Conservation (phyloP, 2,329 filamentous ascomycete species). For the Hypoxylon sp. region DNA sequence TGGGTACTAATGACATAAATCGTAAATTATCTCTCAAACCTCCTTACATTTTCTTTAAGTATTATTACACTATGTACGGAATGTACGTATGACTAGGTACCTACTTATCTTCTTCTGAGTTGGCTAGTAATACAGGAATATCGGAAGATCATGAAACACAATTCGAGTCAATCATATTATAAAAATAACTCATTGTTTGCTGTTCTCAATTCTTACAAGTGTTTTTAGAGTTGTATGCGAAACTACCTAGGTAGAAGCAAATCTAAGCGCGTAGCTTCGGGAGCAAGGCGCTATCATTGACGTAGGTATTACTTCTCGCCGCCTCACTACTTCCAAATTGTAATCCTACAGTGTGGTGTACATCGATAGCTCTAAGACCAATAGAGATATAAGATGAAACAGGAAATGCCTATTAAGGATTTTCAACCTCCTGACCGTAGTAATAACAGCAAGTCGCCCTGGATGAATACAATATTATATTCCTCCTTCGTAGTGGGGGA, state of each 20-base stretch:
- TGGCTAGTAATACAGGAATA: neutral
- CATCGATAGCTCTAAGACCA: neutral
- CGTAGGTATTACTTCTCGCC: constrained; percentile 24
- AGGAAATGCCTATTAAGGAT: constrained; percentile 16
- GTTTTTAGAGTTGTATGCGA: constrained; percentile 2
- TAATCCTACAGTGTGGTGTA: neutral
- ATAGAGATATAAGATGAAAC: constrained; percentile 11
- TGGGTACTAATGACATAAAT: constrained; percentile 16
- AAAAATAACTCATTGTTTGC: neutral
- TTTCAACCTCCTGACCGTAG: constrained; percentile 12
- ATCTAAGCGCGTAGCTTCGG: neutral
- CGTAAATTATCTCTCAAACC: neutral
- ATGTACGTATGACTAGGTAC: neutral
- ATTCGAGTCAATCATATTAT: neutral
- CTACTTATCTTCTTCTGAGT: neutral
- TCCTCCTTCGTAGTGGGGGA: constrained; percentile 39
- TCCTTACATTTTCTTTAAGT: neutral
- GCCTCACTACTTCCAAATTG: constrained; percentile 7
- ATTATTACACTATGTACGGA: neutral
- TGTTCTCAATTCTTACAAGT: neutral
- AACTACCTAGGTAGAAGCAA: constrained; percentile 9
- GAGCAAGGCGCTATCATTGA: constrained; percentile 16
- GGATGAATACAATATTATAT: constrained; percentile 21
- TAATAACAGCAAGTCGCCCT: constrained; percentile 9
- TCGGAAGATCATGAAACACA: neutral